phyloP scores from a whole-genome alignment of 2,329 filamentous ascomycete genomes.

The Phyllosticta paracitricarpa region DNA sequence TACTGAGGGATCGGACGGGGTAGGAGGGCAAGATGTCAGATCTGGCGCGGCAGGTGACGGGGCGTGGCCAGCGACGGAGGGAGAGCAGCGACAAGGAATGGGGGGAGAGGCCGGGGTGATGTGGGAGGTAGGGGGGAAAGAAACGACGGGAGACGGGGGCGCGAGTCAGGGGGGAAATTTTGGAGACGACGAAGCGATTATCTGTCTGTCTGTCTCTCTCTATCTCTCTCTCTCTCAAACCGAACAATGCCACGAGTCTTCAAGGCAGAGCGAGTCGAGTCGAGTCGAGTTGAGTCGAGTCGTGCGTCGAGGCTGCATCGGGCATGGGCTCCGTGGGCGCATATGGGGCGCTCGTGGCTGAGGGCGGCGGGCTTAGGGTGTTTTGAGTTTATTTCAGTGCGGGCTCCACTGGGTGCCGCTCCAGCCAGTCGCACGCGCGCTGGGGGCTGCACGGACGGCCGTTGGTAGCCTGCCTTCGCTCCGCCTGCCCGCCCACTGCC shows the following conservation, averaged over 20 bases:
- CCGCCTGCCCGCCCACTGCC: constrained; percentile 15
- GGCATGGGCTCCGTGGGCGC: constrained; percentile 6
- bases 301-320: not conserved
- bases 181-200: not conserved
- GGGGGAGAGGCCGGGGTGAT: not conserved
- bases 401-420: constrained; percentile 1
- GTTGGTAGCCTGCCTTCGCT: constrained; percentile 18
- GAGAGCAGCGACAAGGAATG: not conserved
- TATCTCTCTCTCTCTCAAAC: too few species aligned
- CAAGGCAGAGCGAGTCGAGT: too few species aligned
- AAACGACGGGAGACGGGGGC: not conserved
- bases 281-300: too few species aligned
- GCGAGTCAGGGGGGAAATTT: constrained; percentile 3
- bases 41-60: not conserved
- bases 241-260: too few species aligned
- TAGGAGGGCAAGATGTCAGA: not conserved
- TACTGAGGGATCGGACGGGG: constrained; percentile 1
- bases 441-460: constrained; percentile 18
- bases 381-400: constrained; percentile 14
- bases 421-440: constrained; percentile 5
- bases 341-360: constrained; percentile 9
- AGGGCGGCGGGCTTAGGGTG: constrained; percentile 12
- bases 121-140: not conserved
- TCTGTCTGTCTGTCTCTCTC: too few species aligned
- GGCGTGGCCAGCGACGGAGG: not conserved